phyloP scores from a whole-genome alignment of 352 stramenopile genomes.

The Phytopythium cucurbitacearum region DNA sequence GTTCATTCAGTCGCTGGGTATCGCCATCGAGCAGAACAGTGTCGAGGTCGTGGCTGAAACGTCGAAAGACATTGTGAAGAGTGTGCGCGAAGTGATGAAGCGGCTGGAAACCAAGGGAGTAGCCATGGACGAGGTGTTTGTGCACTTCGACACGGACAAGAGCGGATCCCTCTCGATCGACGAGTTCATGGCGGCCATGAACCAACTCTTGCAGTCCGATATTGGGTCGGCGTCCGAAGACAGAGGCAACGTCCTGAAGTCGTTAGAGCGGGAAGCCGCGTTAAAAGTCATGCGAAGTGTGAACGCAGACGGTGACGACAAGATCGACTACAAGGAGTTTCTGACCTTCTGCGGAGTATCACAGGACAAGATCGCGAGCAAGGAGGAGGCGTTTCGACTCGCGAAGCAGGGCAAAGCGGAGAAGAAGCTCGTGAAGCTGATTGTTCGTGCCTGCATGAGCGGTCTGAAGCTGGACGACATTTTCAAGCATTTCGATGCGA shows the following conservation, averaged over 20 bases:
- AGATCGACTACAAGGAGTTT: slow-evolving; percentile 71
- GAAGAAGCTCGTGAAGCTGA: slow-evolving; percentile 59
- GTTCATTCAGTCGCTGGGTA: slow-evolving; percentile 61
- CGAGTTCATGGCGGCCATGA: slow-evolving; percentile 49
- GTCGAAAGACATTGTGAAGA: slow-evolving; percentile 36
- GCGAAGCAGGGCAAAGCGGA: slow-evolving; percentile 21
- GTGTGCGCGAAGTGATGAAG: slow-evolving; percentile 39
- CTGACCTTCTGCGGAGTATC: slow-evolving; percentile 46
- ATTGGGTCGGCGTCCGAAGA: background rate
- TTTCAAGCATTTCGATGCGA: slow-evolving; percentile 74
- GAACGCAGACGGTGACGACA: slow-evolving; percentile 56
- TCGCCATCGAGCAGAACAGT: slow-evolving; percentile 40
- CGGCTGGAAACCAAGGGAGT: slow-evolving; percentile 45
- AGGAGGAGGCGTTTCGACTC: slow-evolving; percentile 7
- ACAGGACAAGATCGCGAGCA: slow-evolving; percentile 8
- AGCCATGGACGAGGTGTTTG: slow-evolving; percentile 55
- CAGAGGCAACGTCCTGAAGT: slow-evolving; percentile 17
- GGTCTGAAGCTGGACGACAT: slow-evolving; percentile 53
- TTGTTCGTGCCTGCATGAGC: slow-evolving; percentile 37
- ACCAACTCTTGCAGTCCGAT: slow-evolving; percentile 34
- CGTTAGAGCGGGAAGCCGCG: slow-evolving; percentile 39
- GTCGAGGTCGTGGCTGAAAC: slow-evolving; percentile 36
- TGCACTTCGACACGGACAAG: slow-evolving; percentile 62
- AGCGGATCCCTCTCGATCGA: slow-evolving; percentile 50
- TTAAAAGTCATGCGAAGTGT: slow-evolving; percentile 36